A percentile compares a stretch with the other conserved stretches of the same genome.
Evolutionary conservation across 768 basidiomycete genomes (phyloP).

Genomic region (Leccinum boreale): DNA sequence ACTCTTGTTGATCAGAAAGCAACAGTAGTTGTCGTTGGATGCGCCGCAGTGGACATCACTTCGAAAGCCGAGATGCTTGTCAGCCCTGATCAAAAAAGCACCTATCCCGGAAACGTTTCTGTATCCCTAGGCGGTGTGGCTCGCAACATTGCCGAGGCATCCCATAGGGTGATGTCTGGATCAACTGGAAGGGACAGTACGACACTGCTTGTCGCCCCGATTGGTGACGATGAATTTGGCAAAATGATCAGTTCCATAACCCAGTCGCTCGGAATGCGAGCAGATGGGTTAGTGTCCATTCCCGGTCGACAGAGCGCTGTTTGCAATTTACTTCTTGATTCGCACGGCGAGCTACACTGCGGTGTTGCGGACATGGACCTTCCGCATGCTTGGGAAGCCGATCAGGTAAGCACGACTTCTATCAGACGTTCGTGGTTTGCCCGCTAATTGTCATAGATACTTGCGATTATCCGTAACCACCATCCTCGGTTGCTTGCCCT

Average conservation of each 20-base stretch:
- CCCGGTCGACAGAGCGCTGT: conserved; percentile 59
- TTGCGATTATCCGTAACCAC: conserved; percentile 45
- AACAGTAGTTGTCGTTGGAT: conserved; percentile 73
- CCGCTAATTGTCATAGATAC: conserved; percentile 39
- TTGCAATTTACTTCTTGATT: conserved; percentile 83
- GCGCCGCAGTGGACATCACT: conserved; percentile 87
- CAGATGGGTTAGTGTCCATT: conserved; percentile 65
- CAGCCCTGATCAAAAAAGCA: conserved; percentile 54
- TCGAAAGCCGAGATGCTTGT: conserved; percentile 41
- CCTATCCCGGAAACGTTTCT: conserved; percentile 72
- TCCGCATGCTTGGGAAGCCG: conserved; percentile 44
- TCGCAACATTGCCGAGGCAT: conserved; percentile 92
- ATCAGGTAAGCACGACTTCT: conserved; percentile 36
- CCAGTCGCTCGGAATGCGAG: conserved; percentile 65
- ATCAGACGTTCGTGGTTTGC: background rate
- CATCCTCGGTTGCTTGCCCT: conserved; percentile 61
- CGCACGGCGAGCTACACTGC: conserved; percentile 64
- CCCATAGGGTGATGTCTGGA: conserved; percentile 56
- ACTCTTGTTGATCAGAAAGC: conserved; percentile 27
- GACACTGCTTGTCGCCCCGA: conserved; percentile 66
- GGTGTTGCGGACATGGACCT: conserved; percentile 94
- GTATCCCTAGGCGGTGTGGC: conserved; percentile 86
- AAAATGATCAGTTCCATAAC: conserved; percentile 59
- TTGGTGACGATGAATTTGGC: conserved; percentile 80
- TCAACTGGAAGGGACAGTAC: conserved; percentile 28